A percentile compares a stretch with the other conserved stretches of the same genome.
Conservation (phyloP, 208 protist species). For the Novymonas esmeraldas region DNA sequence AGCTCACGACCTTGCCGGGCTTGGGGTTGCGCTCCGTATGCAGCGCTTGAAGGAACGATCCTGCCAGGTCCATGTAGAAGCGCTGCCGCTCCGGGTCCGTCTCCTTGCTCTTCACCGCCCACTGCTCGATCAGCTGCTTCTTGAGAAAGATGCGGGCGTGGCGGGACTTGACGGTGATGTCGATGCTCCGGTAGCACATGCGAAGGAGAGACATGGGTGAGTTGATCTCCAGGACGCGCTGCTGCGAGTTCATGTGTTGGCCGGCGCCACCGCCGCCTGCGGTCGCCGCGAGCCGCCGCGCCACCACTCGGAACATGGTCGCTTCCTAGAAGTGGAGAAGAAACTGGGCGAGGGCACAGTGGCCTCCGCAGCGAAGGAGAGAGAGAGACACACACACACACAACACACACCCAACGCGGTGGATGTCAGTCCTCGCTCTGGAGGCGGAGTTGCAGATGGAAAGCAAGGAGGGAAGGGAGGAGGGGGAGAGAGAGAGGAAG, state of each 20-base stretch:
- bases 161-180: conserved; percentile 87
- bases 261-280: conserved; percentile 4
- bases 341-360: too few species aligned
- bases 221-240: conserved; percentile 79
- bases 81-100: conserved; percentile 84
- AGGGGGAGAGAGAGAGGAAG: background rate
- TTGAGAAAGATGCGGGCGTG: conserved; percentile 87
- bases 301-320: background rate
- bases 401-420: too few species aligned
- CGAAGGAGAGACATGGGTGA: conserved; percentile 82
- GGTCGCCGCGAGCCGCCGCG: conserved; percentile 15
- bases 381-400: background rate
- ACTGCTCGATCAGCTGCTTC: conserved; percentile 81
- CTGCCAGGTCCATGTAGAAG: conserved; percentile 89
- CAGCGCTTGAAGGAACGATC: conserved; percentile 84
- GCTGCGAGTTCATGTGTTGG: conserved; percentile 74
- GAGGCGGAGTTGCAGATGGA: background rate
- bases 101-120: conserved; percentile 70
- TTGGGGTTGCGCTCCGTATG: conserved; percentile 81
- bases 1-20: conserved; percentile 61
- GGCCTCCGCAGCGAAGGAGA: background rate
- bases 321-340: background rate
- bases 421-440: too few species aligned
- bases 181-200: conserved; percentile 93
- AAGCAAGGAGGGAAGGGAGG: background rate